Evolutionary conservation across 1,284 basidiomycete genomes (phyloP), one percentile per base, ranked within the genome.

Genomic region (Puccinia coronata): DNA sequence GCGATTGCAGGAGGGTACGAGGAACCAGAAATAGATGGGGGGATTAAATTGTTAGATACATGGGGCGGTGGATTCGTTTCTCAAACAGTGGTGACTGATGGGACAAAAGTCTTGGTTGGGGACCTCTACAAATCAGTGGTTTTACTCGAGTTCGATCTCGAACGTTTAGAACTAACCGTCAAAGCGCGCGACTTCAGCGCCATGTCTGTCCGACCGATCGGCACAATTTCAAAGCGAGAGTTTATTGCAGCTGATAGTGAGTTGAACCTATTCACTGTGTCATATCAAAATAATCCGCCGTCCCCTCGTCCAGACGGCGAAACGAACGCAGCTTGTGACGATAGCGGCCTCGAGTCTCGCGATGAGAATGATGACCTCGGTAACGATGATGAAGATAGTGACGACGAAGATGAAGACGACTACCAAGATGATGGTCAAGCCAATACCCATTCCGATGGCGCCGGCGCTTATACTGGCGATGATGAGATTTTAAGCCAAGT

Each of bases 41-140:
- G 31, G 36, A 71, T 80, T n/a, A 36, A 61, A 61, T 28, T 71
- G 28, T 59, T 80, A 20, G 77, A 80, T 80, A 71, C 77, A 12
- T 80, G 77, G 77, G 67, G 67, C 23, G 67, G 67, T 28, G 77
- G 67, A 25, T 80, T 71, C 47, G 53, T 80, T 80, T 80, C 77
- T 36, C 67, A 55, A 47, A 71, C 77, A 39, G 41, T 80, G 23
- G 34, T 71, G 9, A 80, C 77, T 16, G 55, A 70, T 70, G 36
- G 23, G 23, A 71, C 51, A 39, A 51, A 57, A 36, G 43, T 80
- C 4, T 34, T 80, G 20, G 67, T 80, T 18, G 65, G 51, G 55
- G 77, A 80, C 55, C 39, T 55, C 36, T 80, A 57, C 70, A 70
- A 71, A 71, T 70, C 65, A 9, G 59, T 80, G 20, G 51, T 71